A percentile compares a stretch with the other conserved stretches of the same genome.
Conservation (phyloP, 2,329 filamentous ascomycete genomes). For the Trichocomaceae sp. region DNA sequence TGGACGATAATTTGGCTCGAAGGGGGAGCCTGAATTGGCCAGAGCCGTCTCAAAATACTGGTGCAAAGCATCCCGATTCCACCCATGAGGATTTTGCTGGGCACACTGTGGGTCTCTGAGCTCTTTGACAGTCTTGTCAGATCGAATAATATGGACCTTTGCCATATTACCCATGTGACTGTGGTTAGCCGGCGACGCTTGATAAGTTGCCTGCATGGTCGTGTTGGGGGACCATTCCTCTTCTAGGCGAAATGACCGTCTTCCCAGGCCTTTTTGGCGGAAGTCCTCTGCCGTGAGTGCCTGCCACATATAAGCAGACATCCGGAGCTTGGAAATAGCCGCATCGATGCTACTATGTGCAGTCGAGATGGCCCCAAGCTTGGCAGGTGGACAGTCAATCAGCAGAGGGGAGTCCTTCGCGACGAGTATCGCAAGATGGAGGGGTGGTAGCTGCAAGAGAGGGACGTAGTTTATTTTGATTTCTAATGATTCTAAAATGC, state of each 20-base stretch:
- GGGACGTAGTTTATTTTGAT: slow-evolving; percentile 17
- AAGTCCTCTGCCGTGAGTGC: slow-evolving; percentile 20
- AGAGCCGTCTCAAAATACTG: slow-evolving; percentile 16
- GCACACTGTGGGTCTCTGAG: slow-evolving; percentile 17
- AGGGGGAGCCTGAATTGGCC: slow-evolving; percentile 12
- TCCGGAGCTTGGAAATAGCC: slow-evolving; percentile 18
- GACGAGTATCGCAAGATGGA: slow-evolving; percentile 19
- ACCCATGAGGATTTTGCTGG: slow-evolving; percentile 16
- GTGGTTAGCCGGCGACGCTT: background rate
- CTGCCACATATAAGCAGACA: slow-evolving; percentile 22
- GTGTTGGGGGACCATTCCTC: slow-evolving; percentile 18
- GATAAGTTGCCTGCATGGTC: slow-evolving; percentile 1
- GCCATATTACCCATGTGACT: slow-evolving; percentile 8
- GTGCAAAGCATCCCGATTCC: slow-evolving; percentile 14
- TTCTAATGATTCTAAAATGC: slow-evolving; percentile 10
- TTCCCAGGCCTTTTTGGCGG: slow-evolving; percentile 17
- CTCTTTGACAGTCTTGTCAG: slow-evolving; percentile 17
- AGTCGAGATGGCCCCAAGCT: slow-evolving; percentile 15
- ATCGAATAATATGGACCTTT: slow-evolving; percentile 17
- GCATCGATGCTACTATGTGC: slow-evolving; percentile 17
- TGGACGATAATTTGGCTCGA: slow-evolving; percentile 14
- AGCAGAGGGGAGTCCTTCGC: slow-evolving; percentile 19
- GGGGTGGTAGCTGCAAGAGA: slow-evolving; percentile 17
- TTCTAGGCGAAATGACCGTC: slow-evolving; percentile 21
- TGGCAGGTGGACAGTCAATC: slow-evolving; percentile 18